Base-by-base conservation (phyloP, 192 early-diverging fungal genomes). In the Coemansia sp. region DNA sequence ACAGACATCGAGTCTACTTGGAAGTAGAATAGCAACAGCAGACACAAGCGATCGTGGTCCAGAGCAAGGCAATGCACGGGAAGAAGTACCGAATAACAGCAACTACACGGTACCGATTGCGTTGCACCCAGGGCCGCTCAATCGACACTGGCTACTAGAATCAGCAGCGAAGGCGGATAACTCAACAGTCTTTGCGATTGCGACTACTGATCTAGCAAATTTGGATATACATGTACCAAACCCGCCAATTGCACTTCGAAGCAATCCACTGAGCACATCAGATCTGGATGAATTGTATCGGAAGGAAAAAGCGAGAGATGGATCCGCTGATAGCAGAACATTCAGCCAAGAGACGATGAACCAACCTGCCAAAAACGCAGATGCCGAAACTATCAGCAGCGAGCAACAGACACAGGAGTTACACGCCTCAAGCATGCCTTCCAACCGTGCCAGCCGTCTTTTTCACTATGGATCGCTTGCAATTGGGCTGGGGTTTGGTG, bases 391-490 rank as follows among this genome's bases (percentile, higher is more conserved):
- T 54, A 2, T 19, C 29, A 31, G 29, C 3, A 54, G 30, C 10
- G 59, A 57, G 33, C 56, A n/a, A n/a, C n/a, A 57, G 14, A 62
- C 28, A 5, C 36, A 47, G 30, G 57, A 55, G 41, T 59, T 81
- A 6, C 37, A 53, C 53, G 73, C 62, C 8, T 63, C 79, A 17
- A 62, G 53, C 33, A 91, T 97, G 74, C 95, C 95, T 0, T 84
- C 92, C 0, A 85, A 87, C 6, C 85, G 93, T 6, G 82, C 88
- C 10, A 79, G 87, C 55, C 77, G 95, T 10, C 72, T 97, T 2
- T 90, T 86, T 67, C 91, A 95, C 53, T 97, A 94, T 71, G 91
- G 91, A 34, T 82, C 77, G 28, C 72, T 94, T 13, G 91, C 88
- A 0, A 84, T 85, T 1, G 85, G 88, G 2, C 72, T 94, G 27